A percentile compares a stretch with the other conserved stretches of the same genome.
Conservation (phyloP, 805 yeast species). For the Nakazawaea ernobii region DNA sequence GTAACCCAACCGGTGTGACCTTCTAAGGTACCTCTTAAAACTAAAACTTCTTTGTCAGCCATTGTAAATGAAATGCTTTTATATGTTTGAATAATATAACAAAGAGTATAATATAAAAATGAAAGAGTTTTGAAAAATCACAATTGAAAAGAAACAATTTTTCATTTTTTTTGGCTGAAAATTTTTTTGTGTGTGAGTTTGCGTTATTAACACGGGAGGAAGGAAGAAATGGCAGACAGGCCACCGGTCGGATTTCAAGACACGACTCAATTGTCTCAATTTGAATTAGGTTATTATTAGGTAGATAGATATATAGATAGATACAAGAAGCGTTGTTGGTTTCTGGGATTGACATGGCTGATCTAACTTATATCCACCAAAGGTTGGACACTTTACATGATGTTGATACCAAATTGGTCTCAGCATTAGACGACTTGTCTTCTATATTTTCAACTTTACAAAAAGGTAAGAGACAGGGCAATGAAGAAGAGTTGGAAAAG, state of each 20-base stretch:
- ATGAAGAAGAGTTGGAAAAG: conserved; percentile 15
- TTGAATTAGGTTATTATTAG: neutral
- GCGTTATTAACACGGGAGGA: neutral
- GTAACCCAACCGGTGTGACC: conserved; percentile 97
- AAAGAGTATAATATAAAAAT: neutral
- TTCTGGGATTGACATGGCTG: conserved; percentile 1
- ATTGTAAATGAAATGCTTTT: conserved; percentile 27
- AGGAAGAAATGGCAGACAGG: neutral
- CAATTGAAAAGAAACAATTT: neutral
- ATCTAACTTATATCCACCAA: conserved; percentile 33
- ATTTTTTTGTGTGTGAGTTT: neutral
- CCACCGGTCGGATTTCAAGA: neutral
- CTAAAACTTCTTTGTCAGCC: conserved; percentile 94
- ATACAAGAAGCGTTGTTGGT: neutral
- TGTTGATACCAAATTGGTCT: conserved; percentile 46
- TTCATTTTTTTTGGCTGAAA: neutral
- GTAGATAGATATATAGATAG: neutral
- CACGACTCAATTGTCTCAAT: neutral
- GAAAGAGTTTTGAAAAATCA: neutral
- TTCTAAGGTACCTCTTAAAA: conserved; percentile 99
- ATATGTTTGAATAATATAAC: neutral
- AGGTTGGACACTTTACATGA: conserved; percentile 46
- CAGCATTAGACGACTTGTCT: conserved; percentile 45
- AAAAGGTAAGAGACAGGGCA: conserved; percentile 22
- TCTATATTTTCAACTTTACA: conserved; percentile 36